These are phyloP conservation scores for Rhynchospora pubera DNA, from an alignment of 176 grass and related monocot species.

Conservation along the genomic window DNA sequence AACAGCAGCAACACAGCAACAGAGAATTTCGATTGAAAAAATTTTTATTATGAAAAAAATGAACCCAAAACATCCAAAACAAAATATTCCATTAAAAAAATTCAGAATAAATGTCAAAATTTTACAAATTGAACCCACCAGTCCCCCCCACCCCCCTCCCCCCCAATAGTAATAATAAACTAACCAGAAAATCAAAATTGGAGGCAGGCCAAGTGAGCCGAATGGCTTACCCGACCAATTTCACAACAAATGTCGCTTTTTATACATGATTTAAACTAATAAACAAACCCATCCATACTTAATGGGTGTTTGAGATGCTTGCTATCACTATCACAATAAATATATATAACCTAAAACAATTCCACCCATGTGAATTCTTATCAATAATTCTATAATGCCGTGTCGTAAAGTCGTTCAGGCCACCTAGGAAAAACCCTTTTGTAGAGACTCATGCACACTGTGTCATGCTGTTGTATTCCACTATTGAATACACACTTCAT, in stretches of 20 bases:
- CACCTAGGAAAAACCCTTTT: slow-evolving; percentile 87
- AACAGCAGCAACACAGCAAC: too few species aligned
- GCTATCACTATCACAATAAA: neutral
- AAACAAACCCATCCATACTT: neutral
- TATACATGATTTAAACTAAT: neutral
- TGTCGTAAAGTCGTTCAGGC: slow-evolving; percentile 57
- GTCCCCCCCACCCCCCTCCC: neutral
- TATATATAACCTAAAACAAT: neutral
- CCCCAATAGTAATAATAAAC: neutral
- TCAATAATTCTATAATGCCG: neutral
- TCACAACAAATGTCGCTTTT: neutral
- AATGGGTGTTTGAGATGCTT: neutral
- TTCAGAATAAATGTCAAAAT: neutral
- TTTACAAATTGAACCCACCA: neutral
- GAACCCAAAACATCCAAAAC: neutral
- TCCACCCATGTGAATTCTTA: neutral
- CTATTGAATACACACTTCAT: slow-evolving; percentile 95
- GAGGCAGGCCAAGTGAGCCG: neutral
- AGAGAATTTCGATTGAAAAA: too few species aligned
- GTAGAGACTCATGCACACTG: slow-evolving; percentile 85
- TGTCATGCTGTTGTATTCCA: slow-evolving; percentile 86
- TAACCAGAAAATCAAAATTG: neutral
- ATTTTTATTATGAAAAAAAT: too few species aligned
- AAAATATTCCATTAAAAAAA: neutral
- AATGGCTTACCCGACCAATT: neutral